Evolutionary conservation across 192 early-diverging fungal genomes (phyloP).

Genomic region (Piromyces finnis): DNA sequence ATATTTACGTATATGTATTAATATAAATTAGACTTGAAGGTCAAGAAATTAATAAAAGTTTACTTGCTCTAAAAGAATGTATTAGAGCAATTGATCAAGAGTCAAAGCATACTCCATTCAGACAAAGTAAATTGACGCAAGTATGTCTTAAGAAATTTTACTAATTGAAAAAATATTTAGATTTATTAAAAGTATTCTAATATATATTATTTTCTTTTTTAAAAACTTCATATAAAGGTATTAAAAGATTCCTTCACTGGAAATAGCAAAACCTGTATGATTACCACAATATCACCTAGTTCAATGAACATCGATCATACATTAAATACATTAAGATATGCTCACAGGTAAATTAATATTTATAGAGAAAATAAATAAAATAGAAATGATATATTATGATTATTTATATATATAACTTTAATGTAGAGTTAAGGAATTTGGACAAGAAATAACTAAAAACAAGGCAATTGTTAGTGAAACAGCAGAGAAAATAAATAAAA

Average conservation of each 20-base stretch:
- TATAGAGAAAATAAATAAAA: neutral
- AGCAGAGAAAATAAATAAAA: neutral
- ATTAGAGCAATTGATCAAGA: constrained; percentile 92
- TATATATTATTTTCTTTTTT: no score
- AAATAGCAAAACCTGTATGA: constrained; percentile 95
- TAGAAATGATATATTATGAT: no score
- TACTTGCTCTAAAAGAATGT: constrained; percentile 94
- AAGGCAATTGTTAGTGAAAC: neutral
- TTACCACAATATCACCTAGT: constrained; percentile 92
- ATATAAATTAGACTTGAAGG: constrained; percentile 67
- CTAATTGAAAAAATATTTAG: no score
- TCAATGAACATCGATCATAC: constrained; percentile 90
- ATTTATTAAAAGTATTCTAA: no score
- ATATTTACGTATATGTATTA: neutral
- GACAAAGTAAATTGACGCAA: constrained; percentile 94
- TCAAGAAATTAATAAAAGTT: constrained; percentile 96
- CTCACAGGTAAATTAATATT: constrained; percentile 44
- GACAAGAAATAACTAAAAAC: neutral
- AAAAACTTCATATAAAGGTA: no score
- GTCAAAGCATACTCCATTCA: constrained; percentile 90
- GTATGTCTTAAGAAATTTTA: no score
- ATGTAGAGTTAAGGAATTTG: neutral
- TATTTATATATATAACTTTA: no score
- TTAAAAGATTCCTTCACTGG: constrained; percentile 97
- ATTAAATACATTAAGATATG: constrained; percentile 91